Evolutionary conservation across 176 grass and related monocot genomes (phyloP), one percentile per base, ranked within the genome.

Genomic region (Aegilops speltoides): DNA sequence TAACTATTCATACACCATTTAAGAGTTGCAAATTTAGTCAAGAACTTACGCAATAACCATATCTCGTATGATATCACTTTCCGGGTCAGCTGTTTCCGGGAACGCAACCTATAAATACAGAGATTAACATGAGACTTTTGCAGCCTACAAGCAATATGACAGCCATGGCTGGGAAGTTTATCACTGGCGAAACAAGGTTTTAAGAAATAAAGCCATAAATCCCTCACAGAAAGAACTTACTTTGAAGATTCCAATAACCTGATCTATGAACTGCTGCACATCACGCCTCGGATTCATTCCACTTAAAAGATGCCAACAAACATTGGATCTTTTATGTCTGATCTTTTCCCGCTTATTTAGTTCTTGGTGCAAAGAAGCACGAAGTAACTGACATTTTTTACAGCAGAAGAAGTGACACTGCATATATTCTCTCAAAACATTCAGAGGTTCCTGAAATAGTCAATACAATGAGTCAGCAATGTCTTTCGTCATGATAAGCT

Each of bases 21-120:
- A 69, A 79, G 66, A 79, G 38, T 79, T 67, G 65, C 32, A 89
- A 75, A 90, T 79, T 64, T 41, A 80, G 74, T 61, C 8, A 78
- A 86, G 75, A 88, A 86, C 87, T 14, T 97, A 97, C 95, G 80
- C 84, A 68, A 79, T 82, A 87, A 97, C 86, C 95, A 97, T 94
- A 57, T 78, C 72, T 22, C 31, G 19, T 79, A 92, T 82, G 83
- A 86, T 4, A 34, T 85, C 83, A 88, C 28, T 79, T 8, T 76
- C 64, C 48, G 37, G 62, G 26, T 48, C 46, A 89, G 68, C 69
- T 83, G 88, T 92, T 74, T 83, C 85, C 19, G 80, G 46, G 87
- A 97, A 97, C 80, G 89, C 90, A 89, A 78, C 79, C 95, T 97
- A 89, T 46, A 83, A 26, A 86, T 15, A 85, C n/a, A 86, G 56